phyloP scores from a whole-genome alignment of 768 basidiomycete species.

The Tephrocybe rancida region DNA sequence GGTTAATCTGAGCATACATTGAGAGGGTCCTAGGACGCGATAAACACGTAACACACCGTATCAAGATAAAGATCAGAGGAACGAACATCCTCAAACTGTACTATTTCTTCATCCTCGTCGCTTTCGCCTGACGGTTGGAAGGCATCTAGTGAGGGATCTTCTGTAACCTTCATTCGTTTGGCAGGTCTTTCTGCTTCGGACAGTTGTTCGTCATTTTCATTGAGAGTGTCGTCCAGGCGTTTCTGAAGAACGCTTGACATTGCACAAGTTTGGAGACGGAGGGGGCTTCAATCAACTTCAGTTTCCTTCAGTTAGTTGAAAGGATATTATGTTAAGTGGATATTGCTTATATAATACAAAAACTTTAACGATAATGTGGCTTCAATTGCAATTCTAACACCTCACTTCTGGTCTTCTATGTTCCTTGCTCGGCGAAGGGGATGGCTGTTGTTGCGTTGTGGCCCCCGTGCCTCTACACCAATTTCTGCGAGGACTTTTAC shows the following conservation, averaged over 20 bases:
- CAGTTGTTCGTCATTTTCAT: conserved; percentile 6
- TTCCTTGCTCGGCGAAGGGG: conserved; percentile 14
- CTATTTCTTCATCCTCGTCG: conserved; percentile 32
- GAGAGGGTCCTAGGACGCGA: conserved; percentile 12
- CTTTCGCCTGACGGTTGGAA: conserved; percentile 17
- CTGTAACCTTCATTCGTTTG: conserved; percentile 31
- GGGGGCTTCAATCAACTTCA: no score
- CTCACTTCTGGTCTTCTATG: no score
- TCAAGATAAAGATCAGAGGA: conserved; percentile 93
- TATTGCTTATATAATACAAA: conserved; percentile 12
- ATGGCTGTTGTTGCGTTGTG: not conserved
- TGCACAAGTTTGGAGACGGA: no score
- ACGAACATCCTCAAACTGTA: conserved; percentile 34
- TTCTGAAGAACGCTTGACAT: conserved; percentile 11
- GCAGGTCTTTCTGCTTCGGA: conserved; percentile 31
- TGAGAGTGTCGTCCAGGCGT: conserved; percentile 7
- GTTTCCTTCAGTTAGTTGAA: no score
- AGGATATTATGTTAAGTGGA: no score
- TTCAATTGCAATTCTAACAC: no score
- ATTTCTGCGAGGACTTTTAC: conserved; percentile 7
- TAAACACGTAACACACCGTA: conserved; percentile 59
- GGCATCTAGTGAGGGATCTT: not conserved
- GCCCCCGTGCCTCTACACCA: not conserved
- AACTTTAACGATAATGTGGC: no score
- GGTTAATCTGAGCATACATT: conserved; percentile 69